Evolutionary conservation across 2,329 filamentous ascomycete species (phyloP), one percentile per base, ranked within the genome.

Genomic region (Neofusicoccum laricinum): DNA sequence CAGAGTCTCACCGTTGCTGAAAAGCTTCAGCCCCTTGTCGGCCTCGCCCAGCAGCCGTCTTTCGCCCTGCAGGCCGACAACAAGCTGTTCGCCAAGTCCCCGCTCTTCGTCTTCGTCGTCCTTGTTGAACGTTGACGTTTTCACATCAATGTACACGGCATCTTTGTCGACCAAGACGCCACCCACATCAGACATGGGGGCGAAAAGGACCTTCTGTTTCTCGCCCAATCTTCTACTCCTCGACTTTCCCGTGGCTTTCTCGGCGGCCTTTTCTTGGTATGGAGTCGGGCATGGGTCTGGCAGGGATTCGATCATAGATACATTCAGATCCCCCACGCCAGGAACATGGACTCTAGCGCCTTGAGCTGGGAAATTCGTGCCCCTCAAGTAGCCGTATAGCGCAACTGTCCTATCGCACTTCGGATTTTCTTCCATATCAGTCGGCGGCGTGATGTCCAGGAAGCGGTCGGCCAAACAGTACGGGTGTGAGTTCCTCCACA

Each of bases 171-270:
- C 94, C 74, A 98, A 88, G 12, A 99, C 86, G 71, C 95, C 95
- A 68, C 93, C 96, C 38, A 97, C 93, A 78, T 99, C 95, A 30
- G 93, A 97, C 94, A 99, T 98, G 38, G 95, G 96, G 2, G 95
- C 96, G 77, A 97, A 96, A 4, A 99, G 81, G 70, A 96, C 87
- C 80, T 97, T 97, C 74, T 99, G 94, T 79, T 98, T 99, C 74
- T 99, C 95, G 36, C 96, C 95, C 14, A 99, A 80, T 64, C 93
- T 85, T 72, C 89, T 88, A 68, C 93, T 84, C 45, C 89, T 89
- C 38, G 88, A 88, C 77, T 96, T 97, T 2, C 94, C 94, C 0
- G 89, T 88, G 1, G 88, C 86, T 74, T 96, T 97, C 43, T 92
- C 91, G 45, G 93, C 80, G 6, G 91, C 92, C 76, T 95, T 91